phyloP scores from a whole-genome alignment of 306 rosid genomes.

The Citrullus mucosospermus region DNA sequence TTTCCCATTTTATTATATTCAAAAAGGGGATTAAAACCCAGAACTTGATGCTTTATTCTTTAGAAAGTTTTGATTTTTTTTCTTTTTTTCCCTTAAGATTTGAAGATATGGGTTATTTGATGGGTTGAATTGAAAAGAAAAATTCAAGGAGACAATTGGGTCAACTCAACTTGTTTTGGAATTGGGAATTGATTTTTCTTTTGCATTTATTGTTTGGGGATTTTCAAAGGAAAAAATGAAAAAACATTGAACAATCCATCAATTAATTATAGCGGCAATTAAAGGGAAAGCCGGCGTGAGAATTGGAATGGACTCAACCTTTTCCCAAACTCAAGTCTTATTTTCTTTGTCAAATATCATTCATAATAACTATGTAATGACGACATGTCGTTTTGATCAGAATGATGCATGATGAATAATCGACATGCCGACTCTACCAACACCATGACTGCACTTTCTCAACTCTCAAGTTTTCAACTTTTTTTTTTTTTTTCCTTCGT shows the following conservation, averaged over 20 bases:
- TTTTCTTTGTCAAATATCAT: neutral
- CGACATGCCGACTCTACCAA: neutral
- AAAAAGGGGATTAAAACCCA: neutral
- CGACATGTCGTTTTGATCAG: neutral
- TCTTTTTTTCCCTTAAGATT: neutral
- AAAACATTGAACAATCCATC: neutral
- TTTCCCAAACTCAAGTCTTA: neutral
- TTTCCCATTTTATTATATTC: neutral
- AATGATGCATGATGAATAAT: neutral
- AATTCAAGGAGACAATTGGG: neutral
- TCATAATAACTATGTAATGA: neutral
- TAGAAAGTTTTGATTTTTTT: neutral
- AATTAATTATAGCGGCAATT: conserved; percentile 5
- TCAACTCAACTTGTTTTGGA: neutral
- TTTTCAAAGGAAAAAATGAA: neutral
- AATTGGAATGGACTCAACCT: neutral
- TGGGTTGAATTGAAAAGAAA: neutral
- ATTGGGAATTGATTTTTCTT: neutral
- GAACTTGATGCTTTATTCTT: neutral
- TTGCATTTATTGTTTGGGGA: neutral
- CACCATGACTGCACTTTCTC: neutral
- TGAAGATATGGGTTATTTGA: neutral
- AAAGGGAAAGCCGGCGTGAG: conserved; percentile 4
- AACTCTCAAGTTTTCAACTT: neutral
- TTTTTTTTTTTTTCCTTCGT: neutral